These are phyloP conservation scores for Phialocephala subalpina DNA, from an alignment of 2,329 filamentous ascomycete genomes.

Conservation along the genomic window DNA sequence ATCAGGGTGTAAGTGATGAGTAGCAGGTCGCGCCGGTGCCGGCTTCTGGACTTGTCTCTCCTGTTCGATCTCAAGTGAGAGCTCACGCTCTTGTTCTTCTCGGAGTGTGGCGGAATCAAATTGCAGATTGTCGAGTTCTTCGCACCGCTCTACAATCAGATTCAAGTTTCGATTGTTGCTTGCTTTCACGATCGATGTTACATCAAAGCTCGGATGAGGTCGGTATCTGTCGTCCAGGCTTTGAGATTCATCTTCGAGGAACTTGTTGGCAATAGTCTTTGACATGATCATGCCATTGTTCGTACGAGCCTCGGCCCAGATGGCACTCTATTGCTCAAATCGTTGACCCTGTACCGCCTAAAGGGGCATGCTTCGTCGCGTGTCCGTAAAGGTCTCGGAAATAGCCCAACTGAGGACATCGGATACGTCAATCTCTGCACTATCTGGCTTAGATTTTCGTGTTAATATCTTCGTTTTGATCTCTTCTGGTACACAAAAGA, in stretches of 20 bases:
- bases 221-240: slow-evolving; percentile 59
- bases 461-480: slow-evolving; percentile 61
- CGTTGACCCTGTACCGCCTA: slow-evolving; percentile 68
- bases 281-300: slow-evolving; percentile 4
- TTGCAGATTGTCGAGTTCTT: slow-evolving; percentile 44
- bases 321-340: slow-evolving; percentile 47
- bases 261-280: not conserved
- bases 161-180: slow-evolving; percentile 4
- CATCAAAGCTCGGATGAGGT: not conserved
- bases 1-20: slow-evolving; percentile 53
- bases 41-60: slow-evolving; percentile 64
- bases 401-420: slow-evolving; percentile 70
- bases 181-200: not conserved
- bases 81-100: slow-evolving; percentile 75
- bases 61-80: slow-evolving; percentile 68
- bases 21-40: slow-evolving; percentile 45
- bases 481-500: slow-evolving; percentile 67
- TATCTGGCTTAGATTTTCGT: slow-evolving; percentile 22
- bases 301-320: slow-evolving; percentile 12
- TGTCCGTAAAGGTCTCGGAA: slow-evolving; percentile 60
- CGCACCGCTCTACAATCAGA: slow-evolving; percentile 46
- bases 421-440: slow-evolving; percentile 50
- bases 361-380: slow-evolving; percentile 57
- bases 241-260: slow-evolving; percentile 61
- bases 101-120: slow-evolving; percentile 52